Conservation (phyloP, 202 grass and related monocot genomes). For the Bolboschoenoplectus hybrid region DNA sequence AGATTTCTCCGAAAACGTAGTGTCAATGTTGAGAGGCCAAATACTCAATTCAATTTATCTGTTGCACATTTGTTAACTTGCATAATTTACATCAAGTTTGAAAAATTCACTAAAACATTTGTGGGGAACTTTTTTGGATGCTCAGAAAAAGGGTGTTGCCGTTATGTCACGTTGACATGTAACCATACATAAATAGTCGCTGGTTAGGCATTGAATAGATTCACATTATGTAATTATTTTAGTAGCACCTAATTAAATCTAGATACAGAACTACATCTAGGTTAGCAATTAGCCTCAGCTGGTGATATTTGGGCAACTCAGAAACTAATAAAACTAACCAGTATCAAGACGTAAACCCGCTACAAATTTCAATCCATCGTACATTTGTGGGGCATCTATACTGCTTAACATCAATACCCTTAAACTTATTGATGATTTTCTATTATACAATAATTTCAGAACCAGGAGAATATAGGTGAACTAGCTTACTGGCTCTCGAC, state of each 20-base stretch:
- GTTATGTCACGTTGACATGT: neutral
- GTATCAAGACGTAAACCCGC: neutral
- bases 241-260: neutral
- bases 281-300: neutral
- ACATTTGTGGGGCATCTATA: neutral
- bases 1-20: neutral
- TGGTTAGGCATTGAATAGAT: neutral
- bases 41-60: too few relatives aligned
- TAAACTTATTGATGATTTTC: conserved; percentile 32
- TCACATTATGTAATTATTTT: neutral
- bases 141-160: neutral
- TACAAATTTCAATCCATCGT: neutral
- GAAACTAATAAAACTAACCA: neutral
- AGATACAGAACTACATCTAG: neutral
- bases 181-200: neutral
- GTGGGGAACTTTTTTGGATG: neutral
- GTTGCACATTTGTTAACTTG: neutral
- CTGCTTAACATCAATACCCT: conserved; percentile 1
- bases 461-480: conserved; percentile 59
- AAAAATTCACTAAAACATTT: neutral
- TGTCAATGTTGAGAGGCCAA: neutral
- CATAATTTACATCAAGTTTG: neutral
- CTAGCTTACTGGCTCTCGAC: conserved; percentile 94
- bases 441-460: conserved; percentile 50
- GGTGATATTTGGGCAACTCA: neutral